phyloP scores from a whole-genome alignment of 2,329 filamentous ascomycete species.

The Sporothrix globosa region DNA sequence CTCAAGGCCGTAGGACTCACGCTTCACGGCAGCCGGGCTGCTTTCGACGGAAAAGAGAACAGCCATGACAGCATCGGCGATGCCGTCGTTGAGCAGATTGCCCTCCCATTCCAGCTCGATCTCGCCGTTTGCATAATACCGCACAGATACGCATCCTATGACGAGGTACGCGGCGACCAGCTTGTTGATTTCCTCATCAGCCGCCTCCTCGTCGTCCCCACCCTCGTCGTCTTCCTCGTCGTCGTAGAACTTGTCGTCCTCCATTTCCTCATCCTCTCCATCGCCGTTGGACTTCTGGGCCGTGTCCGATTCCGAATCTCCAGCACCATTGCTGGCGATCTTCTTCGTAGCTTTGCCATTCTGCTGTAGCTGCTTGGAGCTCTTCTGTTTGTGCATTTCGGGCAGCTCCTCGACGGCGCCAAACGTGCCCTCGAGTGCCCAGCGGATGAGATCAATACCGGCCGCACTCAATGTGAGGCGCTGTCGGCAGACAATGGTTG shows the following conservation, averaged over 20 bases:
- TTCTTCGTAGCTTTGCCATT: conserved; percentile 43
- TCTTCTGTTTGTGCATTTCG: conserved; percentile 52
- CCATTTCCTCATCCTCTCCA: conserved; percentile 21
- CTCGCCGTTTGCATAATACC: conserved; percentile 74
- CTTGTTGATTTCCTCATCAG: conserved; percentile 68
- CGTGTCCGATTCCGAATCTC: conserved; percentile 34
- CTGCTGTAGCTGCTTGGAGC: conserved; percentile 39
- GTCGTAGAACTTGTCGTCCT: conserved; percentile 44
- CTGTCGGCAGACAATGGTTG: conserved; percentile 90
- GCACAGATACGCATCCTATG: conserved; percentile 90
- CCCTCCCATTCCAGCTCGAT: conserved; percentile 96
- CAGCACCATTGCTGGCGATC: conserved; percentile 44
- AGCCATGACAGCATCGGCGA: conserved; percentile 95
- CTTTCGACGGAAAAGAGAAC: conserved; percentile 91
- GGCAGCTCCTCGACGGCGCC: conserved; percentile 76
- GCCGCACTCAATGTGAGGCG: conserved; percentile 85
- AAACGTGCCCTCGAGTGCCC: conserved; percentile 93
- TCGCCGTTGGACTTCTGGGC: conserved; percentile 27
- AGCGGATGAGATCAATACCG: conserved; percentile 86
- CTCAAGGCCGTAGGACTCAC: conserved; percentile 51
- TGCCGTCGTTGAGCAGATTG: conserved; percentile 95
- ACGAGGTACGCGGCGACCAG: conserved; percentile 66
- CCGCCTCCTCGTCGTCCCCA: conserved; percentile 40
- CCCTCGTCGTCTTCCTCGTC: conserved; percentile 58
- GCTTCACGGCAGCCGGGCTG: conserved; percentile 91